A percentile compares a stretch with the other conserved stretches of the same genome.
Conservation (phyloP, 2,329 filamentous ascomycete species). For the Chaetomiaceae sp. region DNA sequence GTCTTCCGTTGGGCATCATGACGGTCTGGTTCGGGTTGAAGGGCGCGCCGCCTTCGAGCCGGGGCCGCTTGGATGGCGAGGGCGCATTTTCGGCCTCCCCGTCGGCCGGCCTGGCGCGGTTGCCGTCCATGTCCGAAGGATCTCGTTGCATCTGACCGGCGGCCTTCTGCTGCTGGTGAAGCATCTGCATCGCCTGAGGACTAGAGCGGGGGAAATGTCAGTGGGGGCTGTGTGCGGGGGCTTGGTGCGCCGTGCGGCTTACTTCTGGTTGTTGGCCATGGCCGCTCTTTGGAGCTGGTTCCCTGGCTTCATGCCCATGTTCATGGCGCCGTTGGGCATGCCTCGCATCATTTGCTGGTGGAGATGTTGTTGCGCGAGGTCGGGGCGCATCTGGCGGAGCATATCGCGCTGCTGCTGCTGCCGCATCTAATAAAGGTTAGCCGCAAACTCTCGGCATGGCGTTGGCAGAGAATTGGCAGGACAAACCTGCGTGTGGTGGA, state of each 20-base stretch:
- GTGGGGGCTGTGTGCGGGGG: background rate
- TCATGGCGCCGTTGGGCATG: conserved; percentile 58
- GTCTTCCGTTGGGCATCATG: conserved; percentile 72
- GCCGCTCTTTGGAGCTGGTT: conserved; percentile 68
- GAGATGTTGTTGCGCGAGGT: conserved; percentile 52
- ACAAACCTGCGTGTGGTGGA: conserved; percentile 75
- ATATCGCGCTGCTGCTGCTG: conserved; percentile 75
- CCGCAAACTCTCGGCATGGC: conserved; percentile 23
- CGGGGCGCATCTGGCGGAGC: conserved; percentile 65
- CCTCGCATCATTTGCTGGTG: conserved; percentile 63
- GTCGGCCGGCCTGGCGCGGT: conserved; percentile 73
- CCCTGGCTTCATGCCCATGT: conserved; percentile 54
- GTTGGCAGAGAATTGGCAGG: conserved; percentile 1
- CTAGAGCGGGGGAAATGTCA: conserved; percentile 35
- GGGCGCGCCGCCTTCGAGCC: conserved; percentile 67
- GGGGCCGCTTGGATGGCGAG: conserved; percentile 85
- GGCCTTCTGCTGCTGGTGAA: conserved; percentile 66
- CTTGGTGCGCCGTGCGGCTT: conserved; percentile 31
- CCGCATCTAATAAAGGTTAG: conserved; percentile 52
- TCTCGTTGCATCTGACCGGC: conserved; percentile 74
- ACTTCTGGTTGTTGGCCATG: conserved; percentile 75
- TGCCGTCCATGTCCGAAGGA: conserved; percentile 80
- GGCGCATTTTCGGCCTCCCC: conserved; percentile 80
- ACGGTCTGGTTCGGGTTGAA: conserved; percentile 67
- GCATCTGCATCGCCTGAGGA: conserved; percentile 65